These are phyloP conservation scores for Hericium coralloides DNA, from an alignment of 768 basidiomycete genomes.

Conservation along the genomic window DNA sequence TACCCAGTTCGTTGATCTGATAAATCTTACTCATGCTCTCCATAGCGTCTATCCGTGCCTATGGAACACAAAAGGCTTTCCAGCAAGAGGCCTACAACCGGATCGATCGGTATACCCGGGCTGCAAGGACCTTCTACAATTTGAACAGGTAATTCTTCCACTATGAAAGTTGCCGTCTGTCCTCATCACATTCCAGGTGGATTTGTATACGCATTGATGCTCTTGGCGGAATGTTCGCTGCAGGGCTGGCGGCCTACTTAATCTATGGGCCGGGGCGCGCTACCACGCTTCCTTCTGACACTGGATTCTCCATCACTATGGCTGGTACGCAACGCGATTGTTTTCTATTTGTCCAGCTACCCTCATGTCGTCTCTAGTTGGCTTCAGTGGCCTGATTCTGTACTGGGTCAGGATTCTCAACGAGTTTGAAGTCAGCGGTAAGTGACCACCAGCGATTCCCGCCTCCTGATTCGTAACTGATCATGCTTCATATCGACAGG, in stretches of 20 bases:
- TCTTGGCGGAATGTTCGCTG: conserved; percentile 42
- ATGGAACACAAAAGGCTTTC: conserved; percentile 39
- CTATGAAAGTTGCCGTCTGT: not conserved
- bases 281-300: conserved; percentile 26
- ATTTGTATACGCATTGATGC: conserved; percentile 45
- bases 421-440: conserved; percentile 36
- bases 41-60: conserved; percentile 43
- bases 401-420: conserved; percentile 39
- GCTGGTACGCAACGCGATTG: conserved; percentile 22
- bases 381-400: conserved; percentile 48
- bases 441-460: not conserved
- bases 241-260: conserved; percentile 41
- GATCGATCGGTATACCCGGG: conserved; percentile 39
- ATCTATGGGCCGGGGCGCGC: conserved; percentile 34
- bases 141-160: conserved; percentile 29
- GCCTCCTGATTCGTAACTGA: too few species aligned
- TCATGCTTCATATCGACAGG: conserved; percentile 6
- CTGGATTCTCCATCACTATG: conserved; percentile 32
- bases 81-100: conserved; percentile 32
- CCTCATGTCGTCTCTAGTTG: conserved; percentile 23
- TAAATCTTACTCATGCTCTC: not conserved
- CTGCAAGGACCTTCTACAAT: conserved; percentile 36
- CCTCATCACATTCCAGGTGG: conserved; percentile 27
- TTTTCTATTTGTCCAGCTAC: too few species aligned
- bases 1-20: not conserved